Evolutionary conservation across 176 grass and related monocot genomes (phyloP).

Genomic region (Phragmites australis): DNA sequence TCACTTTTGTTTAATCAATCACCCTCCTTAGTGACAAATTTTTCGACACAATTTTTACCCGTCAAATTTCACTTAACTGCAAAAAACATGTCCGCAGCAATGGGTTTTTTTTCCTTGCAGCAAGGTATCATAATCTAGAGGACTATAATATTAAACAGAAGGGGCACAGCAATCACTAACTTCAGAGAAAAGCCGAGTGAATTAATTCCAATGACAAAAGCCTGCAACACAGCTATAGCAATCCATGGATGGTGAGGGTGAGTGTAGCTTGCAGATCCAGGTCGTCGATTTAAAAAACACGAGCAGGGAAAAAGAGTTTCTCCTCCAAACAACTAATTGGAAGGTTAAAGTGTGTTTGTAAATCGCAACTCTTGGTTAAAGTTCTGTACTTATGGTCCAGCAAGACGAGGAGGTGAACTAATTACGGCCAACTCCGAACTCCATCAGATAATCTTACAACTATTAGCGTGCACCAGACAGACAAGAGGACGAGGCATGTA

Average conservation of each 20-base stretch:
- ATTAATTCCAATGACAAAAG: background rate
- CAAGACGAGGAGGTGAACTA: background rate
- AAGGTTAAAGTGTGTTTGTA: background rate
- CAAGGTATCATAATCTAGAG: background rate
- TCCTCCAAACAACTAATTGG: background rate
- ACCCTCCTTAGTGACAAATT: conserved; percentile 19
- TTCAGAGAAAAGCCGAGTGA: background rate
- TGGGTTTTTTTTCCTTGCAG: background rate
- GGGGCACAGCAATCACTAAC: background rate
- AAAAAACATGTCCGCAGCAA: background rate
- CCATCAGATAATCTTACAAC: background rate
- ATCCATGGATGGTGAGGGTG: background rate
- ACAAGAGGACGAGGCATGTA: background rate
- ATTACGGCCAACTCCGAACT: background rate
- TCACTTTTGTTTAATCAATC: background rate
- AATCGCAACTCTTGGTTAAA: background rate
- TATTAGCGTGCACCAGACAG: background rate
- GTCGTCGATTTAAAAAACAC: background rate
- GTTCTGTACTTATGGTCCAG: background rate
- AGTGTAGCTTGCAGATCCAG: background rate
- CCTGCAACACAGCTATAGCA: background rate
- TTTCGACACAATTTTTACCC: conserved; percentile 18
- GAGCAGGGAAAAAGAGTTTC: background rate
- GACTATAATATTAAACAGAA: background rate
- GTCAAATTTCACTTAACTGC: background rate